phyloP scores from a whole-genome alignment of 1,284 basidiomycete genomes.

The Ganoderma boninense region DNA sequence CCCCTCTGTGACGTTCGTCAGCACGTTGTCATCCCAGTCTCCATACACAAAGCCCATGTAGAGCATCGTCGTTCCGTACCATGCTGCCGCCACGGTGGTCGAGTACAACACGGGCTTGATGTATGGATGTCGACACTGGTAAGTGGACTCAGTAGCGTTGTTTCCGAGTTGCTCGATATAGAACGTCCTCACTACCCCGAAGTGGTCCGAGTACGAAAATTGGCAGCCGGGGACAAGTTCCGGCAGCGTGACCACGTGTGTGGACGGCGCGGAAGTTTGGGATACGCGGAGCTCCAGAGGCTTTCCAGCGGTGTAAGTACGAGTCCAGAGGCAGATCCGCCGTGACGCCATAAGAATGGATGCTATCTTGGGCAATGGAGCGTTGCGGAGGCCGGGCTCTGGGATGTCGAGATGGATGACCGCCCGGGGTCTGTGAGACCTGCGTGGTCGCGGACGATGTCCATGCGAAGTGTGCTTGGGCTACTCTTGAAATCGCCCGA shows the following conservation, averaged over 20 bases:
- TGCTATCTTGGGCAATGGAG: conserved; percentile 60
- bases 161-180: conserved; percentile 51
- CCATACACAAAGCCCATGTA: conserved; percentile 93
- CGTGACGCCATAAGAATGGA: conserved; percentile 83
- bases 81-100: conserved; percentile 74
- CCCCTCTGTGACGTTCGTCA: conserved; percentile 86
- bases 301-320: conserved; percentile 88
- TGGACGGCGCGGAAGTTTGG: conserved; percentile 62
- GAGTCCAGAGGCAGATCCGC: conserved; percentile 95
- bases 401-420: conserved; percentile 62
- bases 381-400: conserved; percentile 39
- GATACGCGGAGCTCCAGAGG: conserved; percentile 54
- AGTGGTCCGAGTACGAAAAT: conserved; percentile 97
- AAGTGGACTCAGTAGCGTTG: conserved; percentile 31
- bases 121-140: conserved; percentile 42
- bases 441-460: conserved; percentile 83
- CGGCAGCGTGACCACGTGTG: conserved; percentile 83
- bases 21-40: conserved; percentile 86
- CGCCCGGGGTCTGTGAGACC: conserved; percentile 80
- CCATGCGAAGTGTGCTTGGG: conserved; percentile 86
- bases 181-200: conserved; percentile 87
- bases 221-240: conserved; percentile 73
- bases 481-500: conserved; percentile 98
- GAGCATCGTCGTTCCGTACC: conserved; percentile 87
- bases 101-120: conserved; percentile 75